Evolutionary conservation across 1,284 basidiomycete species (phyloP).

Genomic region (Pascua sp.): DNA sequence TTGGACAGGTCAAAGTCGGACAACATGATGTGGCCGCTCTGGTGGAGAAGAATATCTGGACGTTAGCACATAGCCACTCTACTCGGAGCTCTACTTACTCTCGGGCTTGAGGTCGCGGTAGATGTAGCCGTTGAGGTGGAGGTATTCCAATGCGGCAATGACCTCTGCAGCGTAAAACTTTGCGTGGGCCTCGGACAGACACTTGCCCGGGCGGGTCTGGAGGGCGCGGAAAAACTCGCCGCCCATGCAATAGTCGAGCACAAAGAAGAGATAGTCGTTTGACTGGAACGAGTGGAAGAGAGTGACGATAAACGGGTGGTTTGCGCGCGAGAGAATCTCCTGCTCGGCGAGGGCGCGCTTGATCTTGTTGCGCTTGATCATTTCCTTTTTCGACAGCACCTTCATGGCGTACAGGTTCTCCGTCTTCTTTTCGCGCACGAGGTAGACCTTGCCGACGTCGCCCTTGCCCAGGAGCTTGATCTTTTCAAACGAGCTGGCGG

Average conservation of each 20-base stretch:
- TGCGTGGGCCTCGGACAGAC: slow-evolving; percentile 89
- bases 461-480: slow-evolving; percentile 93
- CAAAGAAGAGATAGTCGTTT: slow-evolving; percentile 94
- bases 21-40: slow-evolving; percentile 98
- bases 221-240: slow-evolving; percentile 98
- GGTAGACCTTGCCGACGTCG: slow-evolving; percentile 92
- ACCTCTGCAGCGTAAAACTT: slow-evolving; percentile 99
- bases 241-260: slow-evolving; percentile 99
- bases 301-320: slow-evolving; percentile 97
- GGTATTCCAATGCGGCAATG: slow-evolving; percentile 92
- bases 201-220: slow-evolving; percentile 91
- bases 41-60: slow-evolving; percentile 93
- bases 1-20: slow-evolving; percentile 99
- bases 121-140: slow-evolving; percentile 98
- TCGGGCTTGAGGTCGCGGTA: slow-evolving; percentile 99
- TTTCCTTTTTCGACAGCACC: slow-evolving; percentile 94
- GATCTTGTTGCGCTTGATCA: slow-evolving; percentile 98
- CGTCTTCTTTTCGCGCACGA: slow-evolving; percentile 92
- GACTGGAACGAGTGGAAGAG: slow-evolving; percentile 97
- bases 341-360: slow-evolving; percentile 94
- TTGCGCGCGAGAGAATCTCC: slow-evolving; percentile 91
- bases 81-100: slow-evolving; percentile 61
- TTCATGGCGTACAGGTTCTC: slow-evolving; percentile 94
- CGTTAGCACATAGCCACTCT: neutral
- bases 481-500: slow-evolving; percentile 86